Percentiles rank a stretch among this genome's conserved stretches.
phyloP scores from a whole-genome alignment of 1,284 basidiomycete genomes.

The Leccinum fallax region DNA sequence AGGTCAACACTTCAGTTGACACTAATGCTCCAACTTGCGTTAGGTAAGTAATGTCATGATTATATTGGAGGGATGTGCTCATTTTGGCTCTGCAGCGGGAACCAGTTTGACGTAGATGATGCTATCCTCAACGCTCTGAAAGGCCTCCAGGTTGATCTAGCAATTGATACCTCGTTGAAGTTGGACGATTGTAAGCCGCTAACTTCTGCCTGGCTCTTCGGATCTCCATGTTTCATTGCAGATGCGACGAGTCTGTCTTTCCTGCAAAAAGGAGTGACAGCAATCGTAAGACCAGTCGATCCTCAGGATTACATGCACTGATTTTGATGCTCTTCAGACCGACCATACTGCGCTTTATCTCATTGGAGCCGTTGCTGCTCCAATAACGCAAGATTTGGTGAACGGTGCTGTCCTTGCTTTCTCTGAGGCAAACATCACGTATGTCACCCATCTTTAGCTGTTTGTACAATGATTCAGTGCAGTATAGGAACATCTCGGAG shows the following conservation, averaged over 20 bases:
- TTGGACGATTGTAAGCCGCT: too few species aligned
- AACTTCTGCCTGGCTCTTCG: not conserved
- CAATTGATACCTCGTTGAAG: constrained; percentile 50
- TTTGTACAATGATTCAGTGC: constrained; percentile 52
- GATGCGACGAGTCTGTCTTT: constrained; percentile 65
- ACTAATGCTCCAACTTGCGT: constrained; percentile 53
- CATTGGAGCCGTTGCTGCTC: constrained; percentile 67
- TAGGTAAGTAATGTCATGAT: constrained; percentile 41
- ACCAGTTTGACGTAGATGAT: constrained; percentile 60
- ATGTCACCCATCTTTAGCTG: constrained; percentile 21
- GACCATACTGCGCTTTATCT: constrained; percentile 68
- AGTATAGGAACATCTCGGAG: constrained; percentile 53
- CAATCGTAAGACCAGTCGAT: constrained; percentile 44
- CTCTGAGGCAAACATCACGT: constrained; percentile 64
- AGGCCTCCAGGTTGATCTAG: constrained; percentile 58
- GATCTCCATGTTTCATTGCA: constrained; percentile 26
- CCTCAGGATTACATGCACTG: not conserved
- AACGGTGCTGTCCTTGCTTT: constrained; percentile 60
- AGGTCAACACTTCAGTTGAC: constrained; percentile 63
- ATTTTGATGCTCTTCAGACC: constrained; percentile 41
- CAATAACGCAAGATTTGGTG: constrained; percentile 70
- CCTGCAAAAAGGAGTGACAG: constrained; percentile 62
- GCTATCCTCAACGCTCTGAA: constrained; percentile 67
- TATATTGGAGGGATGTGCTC: constrained; percentile 6
- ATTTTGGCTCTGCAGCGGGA: constrained; percentile 45